Percentiles rank a stretch among this genome's conserved stretches.
phyloP scores from a whole-genome alignment of 768 basidiomycete species.

The Collybia sordida region DNA sequence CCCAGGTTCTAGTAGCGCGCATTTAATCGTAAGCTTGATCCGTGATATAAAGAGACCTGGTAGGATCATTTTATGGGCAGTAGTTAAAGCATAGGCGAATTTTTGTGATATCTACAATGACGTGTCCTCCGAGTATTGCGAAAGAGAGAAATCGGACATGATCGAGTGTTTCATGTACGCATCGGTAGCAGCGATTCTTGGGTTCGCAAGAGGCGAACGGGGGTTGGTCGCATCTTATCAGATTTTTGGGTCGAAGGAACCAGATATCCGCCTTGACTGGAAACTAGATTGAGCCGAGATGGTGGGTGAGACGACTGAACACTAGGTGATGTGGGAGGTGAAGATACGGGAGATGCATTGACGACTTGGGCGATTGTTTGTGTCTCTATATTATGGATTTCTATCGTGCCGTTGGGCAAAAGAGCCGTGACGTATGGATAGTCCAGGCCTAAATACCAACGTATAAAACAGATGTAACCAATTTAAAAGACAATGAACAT shows the following conservation, averaged over 20 bases:
- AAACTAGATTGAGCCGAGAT: constrained; percentile 33
- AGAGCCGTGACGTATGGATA: constrained; percentile 80
- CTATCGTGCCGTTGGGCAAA: constrained; percentile 74
- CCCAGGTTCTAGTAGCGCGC: too few species aligned
- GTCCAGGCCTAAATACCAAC: constrained; percentile 59
- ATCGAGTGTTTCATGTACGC: too few species aligned
- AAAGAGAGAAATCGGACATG: too few species aligned
- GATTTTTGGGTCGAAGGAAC: constrained; percentile 49
- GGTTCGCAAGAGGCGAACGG: constrained; percentile 28
- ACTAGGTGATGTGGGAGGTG: constrained; percentile 19
- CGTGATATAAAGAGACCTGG: too few species aligned
- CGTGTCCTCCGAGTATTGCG: too few species aligned
- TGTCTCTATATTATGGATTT: constrained; percentile 78
- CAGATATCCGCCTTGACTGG: constrained; percentile 44
- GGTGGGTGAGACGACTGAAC: constrained; percentile 17
- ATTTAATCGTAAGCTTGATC: too few species aligned
- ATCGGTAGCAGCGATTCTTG: neutral
- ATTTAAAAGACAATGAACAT: constrained; percentile 27
- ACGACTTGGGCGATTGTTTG: constrained; percentile 73
- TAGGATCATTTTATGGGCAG: too few species aligned
- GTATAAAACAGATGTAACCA: neutral
- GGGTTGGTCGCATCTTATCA: constrained; percentile 43
- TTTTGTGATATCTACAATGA: too few species aligned
- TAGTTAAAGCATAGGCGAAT: too few species aligned
- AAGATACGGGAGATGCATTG: constrained; percentile 36